Evolutionary conservation across 2,329 filamentous ascomycete species (phyloP), one percentile per base, ranked within the genome.

Genomic region (Aphanocladium album): DNA sequence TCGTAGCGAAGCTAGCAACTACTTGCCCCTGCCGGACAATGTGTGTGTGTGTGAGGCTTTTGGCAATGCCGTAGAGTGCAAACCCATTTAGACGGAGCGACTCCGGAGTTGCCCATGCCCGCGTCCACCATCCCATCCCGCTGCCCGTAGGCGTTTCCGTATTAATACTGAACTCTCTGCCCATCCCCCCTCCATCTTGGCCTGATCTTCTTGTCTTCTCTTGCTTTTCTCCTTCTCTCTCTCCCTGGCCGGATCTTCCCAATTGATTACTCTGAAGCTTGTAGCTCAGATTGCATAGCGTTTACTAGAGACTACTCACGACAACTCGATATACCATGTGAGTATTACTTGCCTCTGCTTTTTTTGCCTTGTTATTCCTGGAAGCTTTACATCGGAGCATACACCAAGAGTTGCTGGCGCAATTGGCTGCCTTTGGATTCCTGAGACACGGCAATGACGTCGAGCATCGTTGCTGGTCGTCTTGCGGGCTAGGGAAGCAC

Each of bases 161-260:
- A 64, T 64, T 62, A 66, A 66, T 61, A 64, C 57, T 50, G 46
- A 61, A 63, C 52, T 51, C 30, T 43, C 57, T 60, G 45, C 60
- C 60, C 63, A 39, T 51, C 27, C 49, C 55, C 58, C 61, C 61
- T 62, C 57, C 56, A 57, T 41, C 41, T 46, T 46, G 49, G 21
- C 8, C 27, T 60, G 30, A 21, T 47, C 21, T 54, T 53, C 25
- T 35, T 43, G 46, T 17, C 50, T 55, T 60, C 47, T 56, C 50
- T 58, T 62, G 30, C 51, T 23, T 58, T 60, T 62, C 57, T 33
- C 47, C 23, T 19, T 25, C 43, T 57, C 47, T 57, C 47, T 21
- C 49, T 50, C 46, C 43, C 50, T 41, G 41, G 47, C 37, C 30
- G 52, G 33, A 39, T 39, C 25, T 27, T 17, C n/a, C 30, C 52